Percentiles rank a stretch among this genome's conserved stretches.
These are phyloP conservation scores for Chlorophyllum brunneum DNA, from an alignment of 768 basidiomycete genomes.

Conservation along the genomic window DNA sequence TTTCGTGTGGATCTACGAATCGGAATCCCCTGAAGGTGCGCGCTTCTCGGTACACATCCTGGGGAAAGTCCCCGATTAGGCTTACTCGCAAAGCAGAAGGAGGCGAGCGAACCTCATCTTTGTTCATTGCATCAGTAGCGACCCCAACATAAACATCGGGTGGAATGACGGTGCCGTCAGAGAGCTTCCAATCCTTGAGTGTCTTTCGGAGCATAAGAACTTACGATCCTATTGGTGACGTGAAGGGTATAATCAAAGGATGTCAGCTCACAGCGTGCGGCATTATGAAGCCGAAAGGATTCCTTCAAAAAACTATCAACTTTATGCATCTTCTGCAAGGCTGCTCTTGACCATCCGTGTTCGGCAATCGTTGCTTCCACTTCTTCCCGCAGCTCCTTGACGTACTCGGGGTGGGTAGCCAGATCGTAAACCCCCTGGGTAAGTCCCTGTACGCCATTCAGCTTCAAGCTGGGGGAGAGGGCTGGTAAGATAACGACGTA, in stretches of 20 bases:
- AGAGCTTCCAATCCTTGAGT: conserved; percentile 36
- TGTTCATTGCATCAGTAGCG: conserved; percentile 26
- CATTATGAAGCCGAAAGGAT: conserved; percentile 18
- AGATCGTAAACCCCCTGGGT: conserved; percentile 32
- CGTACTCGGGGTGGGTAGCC: conserved; percentile 29
- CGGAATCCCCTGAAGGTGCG: conserved; percentile 34
- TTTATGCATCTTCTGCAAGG: conserved; percentile 35
- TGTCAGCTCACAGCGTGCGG: neutral
- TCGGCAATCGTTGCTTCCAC: conserved; percentile 29
- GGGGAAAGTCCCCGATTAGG: neutral
- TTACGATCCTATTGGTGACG: conserved; percentile 1
- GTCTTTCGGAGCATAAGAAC: conserved; percentile 30
- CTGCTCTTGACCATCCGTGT: conserved; percentile 31
- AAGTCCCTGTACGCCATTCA: conserved; percentile 24
- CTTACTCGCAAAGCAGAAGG: conserved; percentile 13
- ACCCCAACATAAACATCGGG: conserved; percentile 21
- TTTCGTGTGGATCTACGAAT: conserved; percentile 25
- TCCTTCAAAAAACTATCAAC: conserved; percentile 47
- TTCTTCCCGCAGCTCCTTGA: conserved; percentile 36
- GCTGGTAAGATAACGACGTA: conserved; percentile 18
- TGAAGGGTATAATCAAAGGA: neutral
- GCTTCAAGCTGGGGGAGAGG: neutral
- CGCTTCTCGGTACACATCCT: conserved; percentile 19
- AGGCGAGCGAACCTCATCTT: conserved; percentile 17
- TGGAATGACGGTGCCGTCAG: conserved; percentile 30